Conservation (phyloP, 2,329 filamentous ascomycete species). For the Aspergillus unguis region DNA sequence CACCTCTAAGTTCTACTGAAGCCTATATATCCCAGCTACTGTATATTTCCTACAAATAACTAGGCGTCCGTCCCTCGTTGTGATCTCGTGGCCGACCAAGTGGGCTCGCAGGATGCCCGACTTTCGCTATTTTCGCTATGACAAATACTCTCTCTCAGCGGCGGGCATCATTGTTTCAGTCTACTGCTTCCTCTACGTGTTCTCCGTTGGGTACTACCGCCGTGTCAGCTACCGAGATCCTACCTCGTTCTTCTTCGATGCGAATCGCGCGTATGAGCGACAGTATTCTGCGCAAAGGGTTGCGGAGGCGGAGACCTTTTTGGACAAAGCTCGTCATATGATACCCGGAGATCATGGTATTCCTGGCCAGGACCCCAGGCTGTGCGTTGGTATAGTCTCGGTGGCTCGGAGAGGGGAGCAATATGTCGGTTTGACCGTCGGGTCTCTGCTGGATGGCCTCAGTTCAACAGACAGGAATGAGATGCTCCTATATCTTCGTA, state of each 20-base stretch:
- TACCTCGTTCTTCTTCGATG: conserved; percentile 17
- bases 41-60: too few relatives aligned
- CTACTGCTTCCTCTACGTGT: conserved; percentile 10
- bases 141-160: not conserved
- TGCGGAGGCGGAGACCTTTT: conserved; percentile 10
- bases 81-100: too few relatives aligned
- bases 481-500: conserved; percentile 41
- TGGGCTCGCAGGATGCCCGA: not conserved
- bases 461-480: conserved; percentile 36
- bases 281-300: conserved; percentile 11
- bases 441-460: conserved; percentile 43
- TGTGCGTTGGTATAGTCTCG: conserved; percentile 46
- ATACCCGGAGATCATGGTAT: not conserved
- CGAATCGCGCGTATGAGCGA: conserved; percentile 9
- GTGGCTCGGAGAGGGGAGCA: conserved; percentile 36
- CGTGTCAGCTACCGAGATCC: conserved; percentile 14
- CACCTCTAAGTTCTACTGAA: too few relatives aligned
- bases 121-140: not conserved
- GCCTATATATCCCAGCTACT: too few relatives aligned
- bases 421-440: conserved; percentile 41
- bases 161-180: not conserved
- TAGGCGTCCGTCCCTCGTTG: too few relatives aligned
- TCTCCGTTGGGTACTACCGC: conserved; percentile 14
- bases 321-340: not conserved
- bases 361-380: not conserved